phyloP scores from a whole-genome alignment of 179 eudicot genomes.

The Heliamphora pulchella region DNA sequence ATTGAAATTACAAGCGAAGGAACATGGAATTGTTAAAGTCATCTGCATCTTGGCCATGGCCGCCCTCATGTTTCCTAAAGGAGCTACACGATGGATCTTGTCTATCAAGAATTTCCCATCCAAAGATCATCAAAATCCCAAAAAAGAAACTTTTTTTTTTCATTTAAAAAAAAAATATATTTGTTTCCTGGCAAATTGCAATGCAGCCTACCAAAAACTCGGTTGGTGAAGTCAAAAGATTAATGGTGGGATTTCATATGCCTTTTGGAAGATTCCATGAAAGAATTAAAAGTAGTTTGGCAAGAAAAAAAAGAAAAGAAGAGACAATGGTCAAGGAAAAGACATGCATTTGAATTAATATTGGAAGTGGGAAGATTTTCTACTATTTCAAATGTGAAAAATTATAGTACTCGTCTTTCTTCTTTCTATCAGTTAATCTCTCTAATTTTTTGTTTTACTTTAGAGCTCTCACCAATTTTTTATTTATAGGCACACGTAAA shows the following conservation, averaged over 20 bases:
- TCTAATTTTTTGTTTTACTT: no score
- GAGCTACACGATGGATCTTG: neutral
- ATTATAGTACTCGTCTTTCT: no score
- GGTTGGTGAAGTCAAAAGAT: constrained; percentile 18
- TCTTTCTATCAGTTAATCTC: no score
- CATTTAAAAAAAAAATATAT: neutral
- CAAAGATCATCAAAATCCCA: neutral
- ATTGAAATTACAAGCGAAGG: neutral
- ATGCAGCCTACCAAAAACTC: neutral
- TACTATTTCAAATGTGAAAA: no score
- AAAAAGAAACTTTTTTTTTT: neutral
- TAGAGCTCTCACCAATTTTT: no score
- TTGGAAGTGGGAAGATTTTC: no score
- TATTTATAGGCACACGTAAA: no score
- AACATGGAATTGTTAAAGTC: constrained; percentile 1
- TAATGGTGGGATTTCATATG: neutral
- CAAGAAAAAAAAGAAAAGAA: no score
- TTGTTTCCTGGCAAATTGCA: constrained; percentile 5
- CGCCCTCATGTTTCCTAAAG: constrained; percentile 14
- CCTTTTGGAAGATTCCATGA: neutral
- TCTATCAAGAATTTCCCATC: neutral
- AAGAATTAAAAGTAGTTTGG: neutral
- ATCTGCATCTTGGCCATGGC: neutral
- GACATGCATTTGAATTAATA: no score
- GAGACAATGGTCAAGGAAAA: no score